phyloP scores from a whole-genome alignment of 768 basidiomycete species.

The Lentinula sp. region DNA sequence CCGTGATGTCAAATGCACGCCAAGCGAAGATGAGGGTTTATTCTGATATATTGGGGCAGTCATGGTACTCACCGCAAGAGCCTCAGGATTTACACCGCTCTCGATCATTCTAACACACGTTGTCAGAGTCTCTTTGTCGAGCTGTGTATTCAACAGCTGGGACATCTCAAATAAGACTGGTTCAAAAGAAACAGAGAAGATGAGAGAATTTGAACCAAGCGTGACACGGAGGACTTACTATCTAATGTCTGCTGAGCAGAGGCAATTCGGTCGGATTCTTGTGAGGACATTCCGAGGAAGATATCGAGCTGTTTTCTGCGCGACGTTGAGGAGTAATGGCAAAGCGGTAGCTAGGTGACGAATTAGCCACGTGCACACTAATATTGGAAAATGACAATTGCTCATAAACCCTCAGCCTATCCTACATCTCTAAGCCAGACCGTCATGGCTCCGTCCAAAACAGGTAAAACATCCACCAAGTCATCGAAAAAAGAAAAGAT shows the following conservation, averaged over 20 bases:
- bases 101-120: slow-evolving; percentile 92
- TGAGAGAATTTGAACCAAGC: not conserved
- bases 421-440: not conserved
- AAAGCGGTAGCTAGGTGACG: too few species aligned
- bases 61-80: slow-evolving; percentile 64
- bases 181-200: slow-evolving; percentile 8
- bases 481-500: slow-evolving; percentile 65
- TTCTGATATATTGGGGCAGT: not conserved
- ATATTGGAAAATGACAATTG: too few species aligned
- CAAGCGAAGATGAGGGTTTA: too few species aligned
- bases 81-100: slow-evolving; percentile 88
- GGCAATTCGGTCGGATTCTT: slow-evolving; percentile 52
- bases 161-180: slow-evolving; percentile 84
- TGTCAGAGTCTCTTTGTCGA: slow-evolving; percentile 89
- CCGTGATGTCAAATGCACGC: not conserved
- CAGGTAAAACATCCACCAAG: slow-evolving; percentile 23
- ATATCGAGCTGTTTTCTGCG: not conserved
- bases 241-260: slow-evolving; percentile 69
- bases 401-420: too few species aligned
- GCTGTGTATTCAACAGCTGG: slow-evolving; percentile 78
- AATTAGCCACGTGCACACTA: too few species aligned
- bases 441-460: slow-evolving; percentile 12
- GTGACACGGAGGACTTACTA: slow-evolving; percentile 35
- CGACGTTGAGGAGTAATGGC: too few species aligned
- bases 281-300: slow-evolving; percentile 26